A percentile compares a stretch with the other conserved stretches of the same genome.
Evolutionary conservation across 83 land plant species (phyloP).

Genomic region (Diphasiastrum complanatum): DNA sequence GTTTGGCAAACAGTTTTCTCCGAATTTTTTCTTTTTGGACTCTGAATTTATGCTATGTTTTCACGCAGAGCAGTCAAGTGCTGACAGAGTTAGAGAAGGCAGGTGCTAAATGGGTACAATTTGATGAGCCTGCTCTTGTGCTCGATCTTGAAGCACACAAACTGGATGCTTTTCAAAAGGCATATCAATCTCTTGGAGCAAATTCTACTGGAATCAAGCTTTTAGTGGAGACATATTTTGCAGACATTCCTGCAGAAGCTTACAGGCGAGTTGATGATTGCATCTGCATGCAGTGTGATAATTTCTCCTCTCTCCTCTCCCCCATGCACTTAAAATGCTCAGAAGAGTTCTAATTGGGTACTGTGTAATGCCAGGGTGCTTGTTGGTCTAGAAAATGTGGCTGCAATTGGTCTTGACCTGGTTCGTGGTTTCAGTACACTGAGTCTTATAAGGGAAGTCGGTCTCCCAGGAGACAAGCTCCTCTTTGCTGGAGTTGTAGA

Average conservation of each 20-base stretch:
- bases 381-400: conserved; percentile 24
- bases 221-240: conserved; percentile 77
- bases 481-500: conserved; percentile 48
- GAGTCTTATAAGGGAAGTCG: conserved; percentile 27
- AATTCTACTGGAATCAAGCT: conserved; percentile 44
- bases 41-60: background rate
- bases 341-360: background rate
- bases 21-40: background rate
- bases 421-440: conserved; percentile 44
- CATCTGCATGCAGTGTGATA: background rate
- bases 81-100: conserved; percentile 61
- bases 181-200: conserved; percentile 51
- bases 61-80: conserved; percentile 44
- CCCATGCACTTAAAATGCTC: background rate
- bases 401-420: conserved; percentile 43
- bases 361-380: conserved; percentile 18
- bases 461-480: conserved; percentile 31
- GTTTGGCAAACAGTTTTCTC: background rate
- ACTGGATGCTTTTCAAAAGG: conserved; percentile 52
- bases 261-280: conserved; percentile 37
- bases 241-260: conserved; percentile 63
- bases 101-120: conserved; percentile 78
- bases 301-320: background rate
- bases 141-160: conserved; percentile 54
- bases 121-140: conserved; percentile 78